Evolutionary conservation across 2,329 filamentous ascomycete species (phyloP), one percentile per base, ranked within the genome.

Genomic region (Xylariaceae sp.): DNA sequence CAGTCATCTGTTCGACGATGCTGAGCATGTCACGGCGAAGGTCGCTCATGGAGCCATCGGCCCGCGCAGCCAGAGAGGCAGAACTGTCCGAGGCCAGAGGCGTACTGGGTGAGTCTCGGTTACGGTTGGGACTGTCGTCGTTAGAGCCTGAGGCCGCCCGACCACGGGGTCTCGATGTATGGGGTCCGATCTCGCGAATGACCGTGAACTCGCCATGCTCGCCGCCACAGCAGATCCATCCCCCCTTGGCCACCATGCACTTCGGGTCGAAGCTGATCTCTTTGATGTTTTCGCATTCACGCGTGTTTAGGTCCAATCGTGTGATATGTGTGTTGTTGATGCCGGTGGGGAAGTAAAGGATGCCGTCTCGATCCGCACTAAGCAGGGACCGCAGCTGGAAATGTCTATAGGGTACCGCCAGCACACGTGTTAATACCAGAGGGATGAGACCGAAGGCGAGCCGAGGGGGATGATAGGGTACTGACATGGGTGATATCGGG

Each of bases 311-410:
- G 54, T 89, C 76, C 40, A 90, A 74, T 24, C 76, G 74, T 54
- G 83, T 83, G 36, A 88, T 65, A 43, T 75, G 67, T 34, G 69
- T 67, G 50, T 83, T 77, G 46, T 88, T 79, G 54, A 72, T 68
- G 41, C 84, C 83, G 50, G 81, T 81, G 24, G 89, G 88, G 55
- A 94, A 94, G 69, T 94, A 96, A 50, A 97, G 73, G 51, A 82
- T 67, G 61, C 89, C 78, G 30, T 79, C 73, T 55, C 85, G 78
- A 50, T 87, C 81, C 17, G 82, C 83, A 61, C 86, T 90, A 59
- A 97, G 85, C 51, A 94, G 81, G 52, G 94, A 90, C 39, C 90
- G 86, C 31, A 98, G 73, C 66, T 92, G 86, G 81, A 84, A 89
- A 65, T 92, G 86, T 50, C 84, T 89, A 27, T 35, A 29, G 31